Percentiles rank a stretch among this genome's conserved stretches.
These are phyloP conservation scores for Annona cherimola DNA, from an alignment of 164 flowering plant species.

Conservation along the genomic window DNA sequence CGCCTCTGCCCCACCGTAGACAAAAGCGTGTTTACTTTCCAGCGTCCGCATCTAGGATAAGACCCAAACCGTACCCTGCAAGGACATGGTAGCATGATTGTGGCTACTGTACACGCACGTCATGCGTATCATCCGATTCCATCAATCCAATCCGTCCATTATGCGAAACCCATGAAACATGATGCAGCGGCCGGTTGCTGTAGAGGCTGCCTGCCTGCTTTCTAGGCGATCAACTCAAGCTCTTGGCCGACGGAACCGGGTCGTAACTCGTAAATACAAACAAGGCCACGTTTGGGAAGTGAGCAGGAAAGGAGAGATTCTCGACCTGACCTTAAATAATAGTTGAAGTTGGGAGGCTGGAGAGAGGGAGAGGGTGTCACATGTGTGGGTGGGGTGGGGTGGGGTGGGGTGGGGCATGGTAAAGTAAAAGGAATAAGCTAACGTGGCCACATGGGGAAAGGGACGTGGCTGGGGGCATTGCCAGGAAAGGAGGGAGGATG, in stretches of 20 bases:
- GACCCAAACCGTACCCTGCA: neutral
- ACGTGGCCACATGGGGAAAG: neutral
- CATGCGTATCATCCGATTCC: neutral
- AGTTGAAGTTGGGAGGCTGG: neutral
- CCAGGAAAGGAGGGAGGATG: neutral
- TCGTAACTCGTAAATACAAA: too few relatives aligned
- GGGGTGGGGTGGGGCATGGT: neutral
- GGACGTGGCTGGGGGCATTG: neutral
- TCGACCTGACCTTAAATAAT: neutral
- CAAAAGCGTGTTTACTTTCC: neutral
- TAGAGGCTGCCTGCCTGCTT: too few relatives aligned
- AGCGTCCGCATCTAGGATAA: neutral
- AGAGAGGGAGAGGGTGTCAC: neutral
- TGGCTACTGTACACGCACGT: neutral
- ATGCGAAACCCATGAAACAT: neutral
- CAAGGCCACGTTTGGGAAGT: neutral
- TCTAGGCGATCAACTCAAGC: neutral
- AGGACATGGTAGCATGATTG: neutral
- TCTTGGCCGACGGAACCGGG: neutral
- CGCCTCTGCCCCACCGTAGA: neutral
- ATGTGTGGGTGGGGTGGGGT: neutral
- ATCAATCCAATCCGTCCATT: neutral
- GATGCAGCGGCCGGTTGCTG: neutral
- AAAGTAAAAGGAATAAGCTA: neutral
- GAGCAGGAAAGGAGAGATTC: neutral